Percentiles rank a stretch among this genome's conserved stretches.
phyloP scores from a whole-genome alignment of 306 rosid species.

The Cucurbita moschata region DNA sequence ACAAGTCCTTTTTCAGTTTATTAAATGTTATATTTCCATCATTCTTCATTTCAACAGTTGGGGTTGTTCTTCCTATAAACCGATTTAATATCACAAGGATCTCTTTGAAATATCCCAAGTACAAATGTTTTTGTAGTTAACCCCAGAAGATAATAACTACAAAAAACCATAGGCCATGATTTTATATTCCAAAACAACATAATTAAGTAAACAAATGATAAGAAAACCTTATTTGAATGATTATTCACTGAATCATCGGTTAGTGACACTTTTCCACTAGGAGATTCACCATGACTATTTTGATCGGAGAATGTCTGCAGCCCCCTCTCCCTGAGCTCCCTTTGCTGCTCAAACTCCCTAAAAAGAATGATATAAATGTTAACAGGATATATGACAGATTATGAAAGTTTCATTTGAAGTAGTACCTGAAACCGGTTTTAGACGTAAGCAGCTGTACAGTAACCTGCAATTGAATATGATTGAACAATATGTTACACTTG shows the following conservation, averaged over 20 bases:
- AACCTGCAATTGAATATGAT: slow-evolving; percentile 61
- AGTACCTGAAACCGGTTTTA: slow-evolving; percentile 97
- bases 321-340: slow-evolving; percentile 95
- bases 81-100: neutral
- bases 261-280: slow-evolving; percentile 45
- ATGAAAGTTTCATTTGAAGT: slow-evolving; percentile 16
- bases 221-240: slow-evolving; percentile 57
- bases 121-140: neutral
- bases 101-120: neutral
- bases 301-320: slow-evolving; percentile 68
- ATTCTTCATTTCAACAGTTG: neutral
- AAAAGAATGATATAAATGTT: slow-evolving; percentile 21
- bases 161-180: neutral
- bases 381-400: slow-evolving; percentile 13
- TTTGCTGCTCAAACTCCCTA: slow-evolving; percentile 99
- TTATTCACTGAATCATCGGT: slow-evolving; percentile 47
- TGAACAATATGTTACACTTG: slow-evolving; percentile 5
- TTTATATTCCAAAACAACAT: neutral
- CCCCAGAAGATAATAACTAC: neutral
- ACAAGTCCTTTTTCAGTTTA: neutral
- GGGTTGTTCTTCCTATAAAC: neutral
- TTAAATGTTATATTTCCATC: neutral
- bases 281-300: slow-evolving; percentile 43
- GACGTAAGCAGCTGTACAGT: slow-evolving; percentile 96
- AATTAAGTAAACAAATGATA: neutral